phyloP scores from a whole-genome alignment of 2,329 filamentous ascomycete species.

The Aphanoascus verrucosus region DNA sequence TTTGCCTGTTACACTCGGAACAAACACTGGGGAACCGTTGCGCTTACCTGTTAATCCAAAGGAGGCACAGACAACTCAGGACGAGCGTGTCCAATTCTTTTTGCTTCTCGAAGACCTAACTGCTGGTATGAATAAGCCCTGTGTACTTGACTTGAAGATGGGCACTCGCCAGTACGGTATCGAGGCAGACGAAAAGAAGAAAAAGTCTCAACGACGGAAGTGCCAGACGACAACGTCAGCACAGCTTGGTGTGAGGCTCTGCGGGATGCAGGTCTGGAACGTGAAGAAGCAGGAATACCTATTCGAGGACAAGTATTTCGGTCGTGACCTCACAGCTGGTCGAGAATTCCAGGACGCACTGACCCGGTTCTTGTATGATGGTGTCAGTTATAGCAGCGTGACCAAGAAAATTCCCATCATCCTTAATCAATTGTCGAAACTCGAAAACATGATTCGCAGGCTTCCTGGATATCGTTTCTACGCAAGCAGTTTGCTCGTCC shows the following conservation, averaged over 20 bases:
- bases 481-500: constrained; percentile 84
- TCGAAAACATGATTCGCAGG: constrained; percentile 72
- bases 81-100: constrained; percentile 74
- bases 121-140: constrained; percentile 89
- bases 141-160: constrained; percentile 98
- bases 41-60: constrained; percentile 59
- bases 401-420: constrained; percentile 79
- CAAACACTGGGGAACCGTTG: constrained; percentile 19
- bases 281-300: constrained; percentile 68
- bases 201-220: constrained; percentile 83
- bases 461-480: constrained; percentile 88
- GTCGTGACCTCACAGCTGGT: constrained; percentile 75
- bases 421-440: constrained; percentile 66
- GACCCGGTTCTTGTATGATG: constrained; percentile 83
- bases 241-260: constrained; percentile 83
- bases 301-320: constrained; percentile 98
- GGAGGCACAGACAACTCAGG: constrained; percentile 50
- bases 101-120: constrained; percentile 88
- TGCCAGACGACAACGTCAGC: constrained; percentile 85
- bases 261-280: constrained; percentile 95
- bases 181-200: constrained; percentile 83
- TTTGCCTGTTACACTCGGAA: constrained; percentile 15
- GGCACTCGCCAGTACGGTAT: constrained; percentile 94
- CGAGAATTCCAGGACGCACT: constrained; percentile 80
- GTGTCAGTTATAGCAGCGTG: constrained; percentile 67